A percentile compares a stretch with the other conserved stretches of the same genome.
Evolutionary conservation across 2,329 filamentous ascomycete species (phyloP).

Genomic region (Septoria linicola): DNA sequence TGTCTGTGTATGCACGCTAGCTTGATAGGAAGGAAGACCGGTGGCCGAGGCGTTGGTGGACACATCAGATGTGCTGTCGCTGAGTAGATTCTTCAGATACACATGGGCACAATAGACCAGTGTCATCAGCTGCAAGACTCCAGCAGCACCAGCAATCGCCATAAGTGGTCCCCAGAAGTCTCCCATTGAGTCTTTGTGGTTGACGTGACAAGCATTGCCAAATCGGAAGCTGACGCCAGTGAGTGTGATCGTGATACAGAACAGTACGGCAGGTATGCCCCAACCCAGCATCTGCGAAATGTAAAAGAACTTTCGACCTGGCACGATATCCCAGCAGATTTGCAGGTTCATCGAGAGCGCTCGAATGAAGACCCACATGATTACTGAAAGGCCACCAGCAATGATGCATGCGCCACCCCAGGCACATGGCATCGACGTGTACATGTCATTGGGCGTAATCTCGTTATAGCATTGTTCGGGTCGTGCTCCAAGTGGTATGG

Average conservation of each 20-base stretch:
- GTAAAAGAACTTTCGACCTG: conserved; percentile 88
- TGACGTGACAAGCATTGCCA: conserved; percentile 89
- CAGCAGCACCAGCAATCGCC: conserved; percentile 70
- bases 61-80: conserved; percentile 60
- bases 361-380: conserved; percentile 88
- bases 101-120: conserved; percentile 90
- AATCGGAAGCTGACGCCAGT: conserved; percentile 95
- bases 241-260: conserved; percentile 73
- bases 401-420: conserved; percentile 84
- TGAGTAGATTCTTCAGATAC: conserved; percentile 76
- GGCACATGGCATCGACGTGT: conserved; percentile 75
- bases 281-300: conserved; percentile 76
- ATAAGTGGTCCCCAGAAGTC: conserved; percentile 90
- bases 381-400: conserved; percentile 77
- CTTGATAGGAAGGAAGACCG: conserved; percentile 67
- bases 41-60: conserved; percentile 60
- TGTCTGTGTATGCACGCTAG: conserved; percentile 74
- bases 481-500: conserved; percentile 76
- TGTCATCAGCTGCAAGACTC: conserved; percentile 79
- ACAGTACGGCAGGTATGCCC: conserved; percentile 74
- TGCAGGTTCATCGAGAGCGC: conserved; percentile 86
- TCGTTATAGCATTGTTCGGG: conserved; percentile 81
- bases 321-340: conserved; percentile 93
- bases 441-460: conserved; percentile 94
- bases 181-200: conserved; percentile 77